A percentile compares a stretch with the other conserved stretches of the same genome.
These are phyloP conservation scores for Penicillium sp. DNA, from an alignment of 2,329 filamentous ascomycete genomes.

Conservation along the genomic window DNA sequence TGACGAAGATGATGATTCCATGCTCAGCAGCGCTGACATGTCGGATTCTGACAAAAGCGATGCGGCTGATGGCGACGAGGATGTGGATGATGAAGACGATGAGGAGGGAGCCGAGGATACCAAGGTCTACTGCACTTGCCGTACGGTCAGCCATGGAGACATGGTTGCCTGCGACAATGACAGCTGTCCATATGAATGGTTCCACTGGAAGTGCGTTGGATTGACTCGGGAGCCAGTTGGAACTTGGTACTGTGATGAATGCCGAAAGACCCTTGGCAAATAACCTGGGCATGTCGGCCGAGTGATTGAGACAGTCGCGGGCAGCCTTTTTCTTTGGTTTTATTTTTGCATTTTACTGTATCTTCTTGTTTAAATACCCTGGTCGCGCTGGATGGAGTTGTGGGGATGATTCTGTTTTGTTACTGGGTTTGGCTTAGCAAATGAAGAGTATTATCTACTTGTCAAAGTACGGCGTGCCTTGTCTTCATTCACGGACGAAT, in stretches of 20 bases:
- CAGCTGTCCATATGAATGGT: conserved; percentile 60
- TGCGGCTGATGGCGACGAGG: conserved; percentile 31
- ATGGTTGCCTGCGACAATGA: conserved; percentile 66
- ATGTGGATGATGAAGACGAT: conserved; percentile 44
- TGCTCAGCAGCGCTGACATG: conserved; percentile 46
- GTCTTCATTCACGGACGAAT: too few species aligned
- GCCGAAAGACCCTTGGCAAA: conserved; percentile 38
- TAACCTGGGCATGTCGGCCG: conserved; percentile 6
- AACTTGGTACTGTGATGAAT: conserved; percentile 53
- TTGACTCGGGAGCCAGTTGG: conserved; percentile 55
- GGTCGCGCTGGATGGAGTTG: too few species aligned
- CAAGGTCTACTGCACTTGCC: conserved; percentile 61
- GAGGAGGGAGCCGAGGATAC: conserved; percentile 53
- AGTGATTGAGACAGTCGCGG: too few species aligned
- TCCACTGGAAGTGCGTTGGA: conserved; percentile 60
- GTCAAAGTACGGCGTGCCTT: too few species aligned
- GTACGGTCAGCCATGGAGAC: conserved; percentile 59
- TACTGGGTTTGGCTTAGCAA: too few species aligned
- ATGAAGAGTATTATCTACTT: too few species aligned
- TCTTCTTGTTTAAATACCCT: too few species aligned
- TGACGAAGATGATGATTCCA: conserved; percentile 47
- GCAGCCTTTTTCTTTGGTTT: too few species aligned
- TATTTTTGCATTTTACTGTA: too few species aligned
- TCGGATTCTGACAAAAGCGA: conserved; percentile 43
- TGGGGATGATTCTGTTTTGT: too few species aligned